Evolutionary conservation across 2,329 filamentous ascomycete genomes (phyloP), one percentile per base, ranked within the genome.

Genomic region (Exophiala spinifera): DNA sequence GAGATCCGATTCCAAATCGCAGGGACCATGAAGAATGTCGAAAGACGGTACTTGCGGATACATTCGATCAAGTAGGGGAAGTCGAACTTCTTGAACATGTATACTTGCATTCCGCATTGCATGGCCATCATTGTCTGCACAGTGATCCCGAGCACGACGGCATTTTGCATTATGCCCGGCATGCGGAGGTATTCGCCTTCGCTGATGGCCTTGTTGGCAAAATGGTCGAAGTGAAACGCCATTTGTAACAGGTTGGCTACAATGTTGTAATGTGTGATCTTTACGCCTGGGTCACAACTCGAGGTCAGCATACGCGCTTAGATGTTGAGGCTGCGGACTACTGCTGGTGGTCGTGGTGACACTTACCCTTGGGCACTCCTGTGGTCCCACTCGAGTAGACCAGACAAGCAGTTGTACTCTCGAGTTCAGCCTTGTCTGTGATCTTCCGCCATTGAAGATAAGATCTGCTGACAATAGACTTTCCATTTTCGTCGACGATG

Each of bases 341-440:
- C 5, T 25, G 23, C 5, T 25, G 23, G 8, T 25, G 23, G 8
- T 34, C 20, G 4, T 8, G 33, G 23, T 45, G 44, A n/a, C 21
- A 23, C 45, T 55, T 17, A 69, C 3, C 87, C 67, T 91, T 91
- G 4, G 88, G 87, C 60, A 88, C 69, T 1, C 88, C 87, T 0
- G 88, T 91, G 1, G 88, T 91, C 36, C 87, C 87, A 61, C 84
- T 85, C 0, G 87, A 91, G 67, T 89, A 91, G 62, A 90, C 82
- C n/a, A 91, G 68, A 28, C 78, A 81, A 59, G 83, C 76, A 0
- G 87, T 82, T 53, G 72, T 76, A 2, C 73, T 62, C 15, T 76
- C 72, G 39, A 86, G 69, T 36, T 71, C 69, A 1, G 67, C 49
- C 0, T 66, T 67, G 62, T 84, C 75, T 0, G 79, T 81, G 33